Base-by-base conservation (phyloP, 2,329 filamentous ascomycete species). In the Canariomyces notabilis region DNA sequence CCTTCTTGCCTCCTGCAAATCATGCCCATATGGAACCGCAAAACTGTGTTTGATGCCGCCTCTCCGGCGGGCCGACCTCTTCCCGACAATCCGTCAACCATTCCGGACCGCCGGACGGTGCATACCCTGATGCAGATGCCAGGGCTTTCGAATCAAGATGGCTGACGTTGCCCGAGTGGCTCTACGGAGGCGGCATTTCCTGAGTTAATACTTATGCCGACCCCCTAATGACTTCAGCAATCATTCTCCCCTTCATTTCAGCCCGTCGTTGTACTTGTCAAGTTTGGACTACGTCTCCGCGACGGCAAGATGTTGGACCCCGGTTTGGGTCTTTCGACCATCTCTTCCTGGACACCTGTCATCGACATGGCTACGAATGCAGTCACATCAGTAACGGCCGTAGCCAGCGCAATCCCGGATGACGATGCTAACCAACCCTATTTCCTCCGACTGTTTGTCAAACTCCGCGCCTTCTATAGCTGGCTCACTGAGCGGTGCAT, bases 401-500 rank as follows among this genome's bases (percentile, higher is more conserved):
- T 35, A 18, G 12, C 34, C 36, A 26, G 14, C 16, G 21, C 29
- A 7, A 19, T 14, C 12, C 22, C 19, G 6, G 22, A 26, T 16
- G 15, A 35, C 26, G 23, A 19, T 9, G n/a, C 38, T 12, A 9
- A 15, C 4, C 26, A 42, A 11, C n/a, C 23, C 2, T 48, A 48
- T 42, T 46, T 40, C 35, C 14, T 51, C 20, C 34, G 39, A 2
- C 26, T 48, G 11, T 14, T 51, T 19, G 40, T 51, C 29, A 48
- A 51, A 36, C 37, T 48, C 29, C 37, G 33, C 39, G 42, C 46
- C 29, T 36, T 51, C 22, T 42, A 22, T 29, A 45, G 45, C 21
- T 51, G 49, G 49, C 46, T 51, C 38, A 42, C 26, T 45, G 42
- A 44, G 20, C 31, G 42, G 2, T 37, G 46, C 15, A 32, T 22